Evolutionary conservation across 768 basidiomycete genomes (phyloP), one percentile per base, ranked within the genome.

Genomic region (Trametes cinnabarina): DNA sequence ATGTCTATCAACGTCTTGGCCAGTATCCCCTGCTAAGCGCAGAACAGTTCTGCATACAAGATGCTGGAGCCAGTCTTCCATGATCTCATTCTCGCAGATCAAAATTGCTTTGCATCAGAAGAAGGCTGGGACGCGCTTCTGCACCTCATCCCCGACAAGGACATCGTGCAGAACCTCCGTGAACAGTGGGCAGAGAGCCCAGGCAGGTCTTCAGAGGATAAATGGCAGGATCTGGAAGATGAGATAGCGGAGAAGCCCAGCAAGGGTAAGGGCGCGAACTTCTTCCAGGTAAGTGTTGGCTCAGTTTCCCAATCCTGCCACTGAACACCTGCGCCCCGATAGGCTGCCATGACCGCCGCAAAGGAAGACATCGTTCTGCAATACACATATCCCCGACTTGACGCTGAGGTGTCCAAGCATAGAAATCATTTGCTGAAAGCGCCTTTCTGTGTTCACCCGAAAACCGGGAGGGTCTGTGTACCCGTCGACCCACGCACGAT

Each of bases 381-480:
- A 65, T 98, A 97, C 72, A 96, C 91, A 0, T 99, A 98, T 72
- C 96, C 96, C 1, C 86, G 97, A 12, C 82, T 99, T 52, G 97
- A 99, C 71, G 90, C 91, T 14, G 97, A 99, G 72, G 97, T 99
- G 26, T 95, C 94, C 3, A 96, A 98, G 68, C 92, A 95, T 68
- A 83, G 94, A 48, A 98, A 99, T 75, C 97, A 99, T 77, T 80
- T 99, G 76, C 82, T 99, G 52, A 99, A 99, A 74, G 89, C 93
- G 20, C 97, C 97, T 0, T 99, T 99, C 73, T 97, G 95, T 69
- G 78, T 98, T 0, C 97, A 99, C 72, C 97, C 97, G 0, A 92
- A 92, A 62, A 99, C 97, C 2, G 97, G 96, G 1, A 84, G 94
- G 28, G 85, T 99, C 9, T 99, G 96, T 69, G 92, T 99, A 2